Evolutionary conservation across 2,329 filamentous ascomycete genomes (phyloP).

Genomic region (Ceratocystis albifundus): DNA sequence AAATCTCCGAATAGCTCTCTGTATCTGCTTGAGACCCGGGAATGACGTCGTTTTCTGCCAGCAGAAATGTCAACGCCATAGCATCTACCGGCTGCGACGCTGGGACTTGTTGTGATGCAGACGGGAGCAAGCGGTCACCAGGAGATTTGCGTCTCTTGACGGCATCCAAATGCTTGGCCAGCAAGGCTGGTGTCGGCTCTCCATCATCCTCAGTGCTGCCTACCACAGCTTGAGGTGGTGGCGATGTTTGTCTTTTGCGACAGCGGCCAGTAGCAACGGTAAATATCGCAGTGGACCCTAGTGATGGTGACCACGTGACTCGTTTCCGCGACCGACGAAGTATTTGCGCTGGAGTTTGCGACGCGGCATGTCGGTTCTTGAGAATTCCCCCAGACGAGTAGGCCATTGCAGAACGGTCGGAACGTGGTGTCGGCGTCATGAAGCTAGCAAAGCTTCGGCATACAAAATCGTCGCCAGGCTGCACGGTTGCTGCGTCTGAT

Average conservation of each 20-base stretch:
- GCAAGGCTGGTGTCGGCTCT: conserved; percentile 24
- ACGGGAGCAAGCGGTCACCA: conserved; percentile 31
- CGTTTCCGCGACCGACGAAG: conserved; percentile 25
- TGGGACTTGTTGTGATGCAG: conserved; percentile 34
- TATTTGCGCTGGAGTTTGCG: not conserved
- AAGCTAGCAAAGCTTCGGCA: conserved; percentile 22
- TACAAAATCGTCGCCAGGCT: conserved; percentile 17
- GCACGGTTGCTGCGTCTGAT: conserved; percentile 7
- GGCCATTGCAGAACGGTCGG: not conserved
- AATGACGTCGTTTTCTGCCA: conserved; percentile 32
- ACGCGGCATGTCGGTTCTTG: conserved; percentile 4
- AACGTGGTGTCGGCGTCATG: conserved; percentile 15
- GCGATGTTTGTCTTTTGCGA: conserved; percentile 14
- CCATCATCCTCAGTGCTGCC: not conserved
- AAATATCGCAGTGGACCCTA: conserved; percentile 19
- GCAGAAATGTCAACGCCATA: conserved; percentile 40
- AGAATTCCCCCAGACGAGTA: conserved; percentile 16
- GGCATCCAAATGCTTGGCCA: conserved; percentile 18
- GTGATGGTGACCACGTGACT: conserved; percentile 32
- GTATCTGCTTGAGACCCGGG: conserved; percentile 18
- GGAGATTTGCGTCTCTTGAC: conserved; percentile 9
- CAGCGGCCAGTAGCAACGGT: conserved; percentile 14
- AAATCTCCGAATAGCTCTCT: conserved; percentile 17
- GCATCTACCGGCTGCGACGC: conserved; percentile 35
- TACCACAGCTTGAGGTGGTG: conserved; percentile 4